Conservation (phyloP, 2,329 filamentous ascomycete species). For the Periconia sp. region DNA sequence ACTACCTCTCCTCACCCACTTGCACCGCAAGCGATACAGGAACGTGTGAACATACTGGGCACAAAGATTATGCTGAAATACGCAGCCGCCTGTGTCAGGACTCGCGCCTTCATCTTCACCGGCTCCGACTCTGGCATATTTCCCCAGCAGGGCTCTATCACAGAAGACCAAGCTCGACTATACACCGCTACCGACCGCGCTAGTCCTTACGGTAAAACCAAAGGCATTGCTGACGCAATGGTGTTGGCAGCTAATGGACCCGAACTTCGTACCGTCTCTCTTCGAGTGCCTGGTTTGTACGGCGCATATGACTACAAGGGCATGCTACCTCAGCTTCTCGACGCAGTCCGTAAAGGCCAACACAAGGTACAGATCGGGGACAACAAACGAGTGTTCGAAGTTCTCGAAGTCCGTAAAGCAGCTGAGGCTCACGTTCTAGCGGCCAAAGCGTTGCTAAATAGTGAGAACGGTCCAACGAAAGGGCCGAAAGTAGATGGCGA, state of each 20-base stretch:
- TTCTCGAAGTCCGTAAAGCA: slow-evolving; percentile 49
- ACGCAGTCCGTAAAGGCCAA: slow-evolving; percentile 43
- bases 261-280: slow-evolving; percentile 45
- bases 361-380: slow-evolving; percentile 49
- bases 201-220: slow-evolving; percentile 20
- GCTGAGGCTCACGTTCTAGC: slow-evolving; percentile 52
- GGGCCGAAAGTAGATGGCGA: slow-evolving; percentile 44
- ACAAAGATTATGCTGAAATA: slow-evolving; percentile 47
- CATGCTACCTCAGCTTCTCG: slow-evolving; percentile 41
- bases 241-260: slow-evolving; percentile 23
- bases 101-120: slow-evolving; percentile 51
- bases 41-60: slow-evolving; percentile 49
- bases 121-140: slow-evolving; percentile 15
- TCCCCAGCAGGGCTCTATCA: slow-evolving; percentile 4
- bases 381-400: slow-evolving; percentile 52
- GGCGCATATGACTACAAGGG: slow-evolving; percentile 45
- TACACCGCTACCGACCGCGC: slow-evolving; percentile 6
- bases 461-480: slow-evolving; percentile 14
- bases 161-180: slow-evolving; percentile 14
- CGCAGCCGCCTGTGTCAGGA: slow-evolving; percentile 35
- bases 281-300: slow-evolving; percentile 50
- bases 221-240: slow-evolving; percentile 19
- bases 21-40: slow-evolving; percentile 31
- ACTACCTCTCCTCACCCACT: slow-evolving; percentile 45
- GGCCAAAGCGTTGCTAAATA: slow-evolving; percentile 44